phyloP scores from a whole-genome alignment of 495 filamentous ascomycete species.

The Hypoxylon subgilvum region DNA sequence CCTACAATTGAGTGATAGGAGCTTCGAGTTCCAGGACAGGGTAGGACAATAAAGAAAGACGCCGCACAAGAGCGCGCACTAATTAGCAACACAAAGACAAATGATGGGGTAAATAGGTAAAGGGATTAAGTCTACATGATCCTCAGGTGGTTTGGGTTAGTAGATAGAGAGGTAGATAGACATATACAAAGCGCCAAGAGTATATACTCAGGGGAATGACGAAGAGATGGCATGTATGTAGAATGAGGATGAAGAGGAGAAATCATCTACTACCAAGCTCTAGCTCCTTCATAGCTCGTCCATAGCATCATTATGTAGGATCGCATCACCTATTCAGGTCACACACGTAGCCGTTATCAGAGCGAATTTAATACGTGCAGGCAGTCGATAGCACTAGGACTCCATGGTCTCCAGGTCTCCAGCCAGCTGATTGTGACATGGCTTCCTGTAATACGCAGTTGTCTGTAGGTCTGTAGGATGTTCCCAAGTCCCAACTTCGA shows the following conservation, averaged over 20 bases:
- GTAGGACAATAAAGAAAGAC: slow-evolving; percentile 15
- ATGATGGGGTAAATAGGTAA: neutral
- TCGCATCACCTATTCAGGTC: slow-evolving; percentile 1
- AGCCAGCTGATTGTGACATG: too few relatives aligned
- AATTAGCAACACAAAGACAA: slow-evolving; percentile 16
- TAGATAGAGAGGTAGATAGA: slow-evolving; percentile 3
- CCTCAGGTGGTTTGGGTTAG: too few relatives aligned
- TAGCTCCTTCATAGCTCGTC: too few relatives aligned
- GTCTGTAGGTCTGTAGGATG: slow-evolving; percentile 15
- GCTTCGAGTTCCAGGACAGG: slow-evolving; percentile 6
- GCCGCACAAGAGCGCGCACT: slow-evolving; percentile 1
- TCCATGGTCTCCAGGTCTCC: too few relatives aligned
- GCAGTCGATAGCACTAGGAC: too few relatives aligned
- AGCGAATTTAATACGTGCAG: too few relatives aligned
- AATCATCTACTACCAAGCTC: too few relatives aligned
- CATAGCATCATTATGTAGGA: too few relatives aligned
- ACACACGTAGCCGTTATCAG: too few relatives aligned
- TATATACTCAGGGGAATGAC: neutral
- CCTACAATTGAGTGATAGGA: slow-evolving; percentile 10
- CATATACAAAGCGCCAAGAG: slow-evolving; percentile 27
- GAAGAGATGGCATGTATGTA: slow-evolving; percentile 8
- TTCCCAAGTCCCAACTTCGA: too few relatives aligned
- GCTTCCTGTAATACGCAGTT: slow-evolving; percentile 26
- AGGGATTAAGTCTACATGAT: too few relatives aligned
- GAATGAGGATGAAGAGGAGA: slow-evolving; percentile 10